phyloP scores from a whole-genome alignment of 2,329 filamentous ascomycete genomes.

The Neofusicoccum laricinum region DNA sequence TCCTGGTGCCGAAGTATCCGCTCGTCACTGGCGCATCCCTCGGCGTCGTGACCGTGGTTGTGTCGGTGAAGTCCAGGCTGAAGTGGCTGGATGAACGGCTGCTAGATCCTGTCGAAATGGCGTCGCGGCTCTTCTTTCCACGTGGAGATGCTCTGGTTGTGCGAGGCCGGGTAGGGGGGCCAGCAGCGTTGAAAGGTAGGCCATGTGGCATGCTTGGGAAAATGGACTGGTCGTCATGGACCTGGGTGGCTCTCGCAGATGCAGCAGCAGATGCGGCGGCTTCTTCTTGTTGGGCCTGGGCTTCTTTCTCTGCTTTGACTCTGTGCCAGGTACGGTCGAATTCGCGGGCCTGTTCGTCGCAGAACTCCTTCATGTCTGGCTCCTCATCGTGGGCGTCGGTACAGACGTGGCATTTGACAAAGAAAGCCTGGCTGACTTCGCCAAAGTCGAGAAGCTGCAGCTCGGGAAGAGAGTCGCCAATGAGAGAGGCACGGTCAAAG shows the following conservation, averaged over 20 bases:
- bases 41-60: not conserved
- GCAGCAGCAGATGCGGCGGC: too few relatives aligned
- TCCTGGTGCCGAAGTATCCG: not conserved
- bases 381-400: constrained; percentile 21
- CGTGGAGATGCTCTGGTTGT: not conserved
- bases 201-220: not conserved
- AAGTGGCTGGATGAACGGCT: not conserved
- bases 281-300: too few relatives aligned
- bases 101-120: not conserved
- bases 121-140: not conserved
- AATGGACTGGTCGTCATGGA: not conserved
- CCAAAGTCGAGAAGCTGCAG: constrained; percentile 50
- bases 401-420: constrained; percentile 51
- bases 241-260: not conserved
- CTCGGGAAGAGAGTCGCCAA: constrained; percentile 53
- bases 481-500: constrained; percentile 48
- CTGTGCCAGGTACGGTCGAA: not conserved
- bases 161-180: not conserved
- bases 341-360: not conserved
- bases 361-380: not conserved
- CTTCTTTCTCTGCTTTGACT: not conserved
- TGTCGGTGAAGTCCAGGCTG: not conserved
- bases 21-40: not conserved
- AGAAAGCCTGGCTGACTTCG: constrained; percentile 46
- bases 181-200: not conserved